Base-by-base conservation (phyloP, 106 monocot species). In the Platanthera guangdongensis region DNA sequence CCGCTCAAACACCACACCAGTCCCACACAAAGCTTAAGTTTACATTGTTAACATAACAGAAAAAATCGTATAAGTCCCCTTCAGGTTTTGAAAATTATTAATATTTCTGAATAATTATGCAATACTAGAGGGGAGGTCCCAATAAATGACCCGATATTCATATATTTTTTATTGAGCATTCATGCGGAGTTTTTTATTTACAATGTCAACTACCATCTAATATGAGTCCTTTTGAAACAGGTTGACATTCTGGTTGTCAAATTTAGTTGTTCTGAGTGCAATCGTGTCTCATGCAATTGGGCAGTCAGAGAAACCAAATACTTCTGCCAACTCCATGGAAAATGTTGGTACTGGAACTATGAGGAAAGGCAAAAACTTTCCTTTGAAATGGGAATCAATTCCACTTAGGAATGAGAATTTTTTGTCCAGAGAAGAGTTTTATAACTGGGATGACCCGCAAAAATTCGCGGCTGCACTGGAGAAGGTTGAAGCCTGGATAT, bases 171-270 rank as follows among this genome's bases (percentile, higher is more conserved):
- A 39, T 39, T 39, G 11, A 52, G 52, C 52, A 52, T 52, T 52
- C 52, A 7, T 52, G 52, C 1, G 11, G 11, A 52, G 11, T 22
- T 54, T 39, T 75, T 30, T 52, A 21, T 30, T 22, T n/a, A 57
- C 47, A 19, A 7, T 62, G 62, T 14, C 52, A 22, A 67, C 10
- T n/a, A 3, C 21, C 19, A 39, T 28, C 47, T 72, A 72, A 59
- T 39, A 13, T 48, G 4, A 50, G 57, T 68, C 53, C 78, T 65
- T 30, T 81, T 22, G 15, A 70, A 68, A 11, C 82, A 97, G 96
- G 83, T 79, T 97, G 86, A 89, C 89, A 32, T 97, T 93, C 78
- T 97, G 96, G 96, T 71, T 97, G 13, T 93, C 96, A 52, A 97
- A 97, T 85, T 75, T 85, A 47, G 74, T 89, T 79, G 84, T 91